These are phyloP conservation scores for Malania oleifera DNA, from an alignment of 164 flowering plant species.

Conservation along the genomic window DNA sequence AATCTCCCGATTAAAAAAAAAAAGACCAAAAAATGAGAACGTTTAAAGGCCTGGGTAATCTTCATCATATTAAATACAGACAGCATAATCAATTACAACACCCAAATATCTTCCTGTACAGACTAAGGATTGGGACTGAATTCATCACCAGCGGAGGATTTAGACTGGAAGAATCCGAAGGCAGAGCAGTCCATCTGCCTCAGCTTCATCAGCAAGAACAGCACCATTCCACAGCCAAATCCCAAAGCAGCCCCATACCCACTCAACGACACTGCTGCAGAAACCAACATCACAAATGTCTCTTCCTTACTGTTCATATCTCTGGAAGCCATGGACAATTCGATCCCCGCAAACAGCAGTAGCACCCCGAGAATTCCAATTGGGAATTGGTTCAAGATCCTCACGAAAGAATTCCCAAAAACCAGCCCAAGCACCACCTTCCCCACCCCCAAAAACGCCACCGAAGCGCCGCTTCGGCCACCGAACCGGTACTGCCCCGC, in stretches of 20 bases:
- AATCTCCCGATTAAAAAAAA: too few species aligned
- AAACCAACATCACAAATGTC: conserved; percentile 81
- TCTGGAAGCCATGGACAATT: conserved; percentile 79
- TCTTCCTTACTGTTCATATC: conserved; percentile 79
- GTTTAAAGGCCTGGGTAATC: too few species aligned
- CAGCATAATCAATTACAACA: too few species aligned
- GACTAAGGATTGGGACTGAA: conserved; percentile 1
- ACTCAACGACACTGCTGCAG: conserved; percentile 76
- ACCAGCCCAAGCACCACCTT: conserved; percentile 62
- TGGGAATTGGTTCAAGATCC: conserved; percentile 57
- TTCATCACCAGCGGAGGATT: conserved; percentile 4
- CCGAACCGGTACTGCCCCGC: conserved; percentile 88
- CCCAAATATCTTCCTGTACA: too few species aligned
- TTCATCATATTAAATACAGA: too few species aligned
- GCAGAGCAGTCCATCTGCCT: conserved; percentile 45
- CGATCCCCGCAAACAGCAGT: conserved; percentile 77
- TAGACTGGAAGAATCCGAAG: conserved; percentile 7
- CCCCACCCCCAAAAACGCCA: conserved; percentile 56
- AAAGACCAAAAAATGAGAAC: too few species aligned
- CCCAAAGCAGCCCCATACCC: conserved; percentile 88
- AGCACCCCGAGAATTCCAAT: conserved; percentile 77
- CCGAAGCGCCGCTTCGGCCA: conserved; percentile 67
- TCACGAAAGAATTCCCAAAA: conserved; percentile 75
- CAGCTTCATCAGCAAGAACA: conserved; percentile 60
- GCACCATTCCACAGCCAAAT: conserved; percentile 66